Evolutionary conservation across 2,329 filamentous ascomycete species (phyloP).

Genomic region (Ophiostoma novo-ulmi): DNA sequence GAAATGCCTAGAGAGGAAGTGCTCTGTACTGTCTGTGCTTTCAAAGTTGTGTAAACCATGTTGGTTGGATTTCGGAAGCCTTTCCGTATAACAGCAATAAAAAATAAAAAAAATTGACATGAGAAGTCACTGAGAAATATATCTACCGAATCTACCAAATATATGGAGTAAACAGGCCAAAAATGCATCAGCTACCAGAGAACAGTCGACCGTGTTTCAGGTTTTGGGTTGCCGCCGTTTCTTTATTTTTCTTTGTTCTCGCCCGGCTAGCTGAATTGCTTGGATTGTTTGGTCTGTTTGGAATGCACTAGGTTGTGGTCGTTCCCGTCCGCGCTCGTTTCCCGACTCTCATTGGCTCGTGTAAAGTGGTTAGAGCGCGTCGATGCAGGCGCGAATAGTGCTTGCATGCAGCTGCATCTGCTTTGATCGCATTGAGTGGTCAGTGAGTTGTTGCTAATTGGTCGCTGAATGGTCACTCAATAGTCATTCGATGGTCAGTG

Average conservation of each 20-base stretch:
- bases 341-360: background rate
- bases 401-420: conserved; percentile 11
- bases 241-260: conserved; percentile 6
- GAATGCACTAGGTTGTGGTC: background rate
- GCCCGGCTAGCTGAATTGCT: background rate
- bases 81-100: background rate
- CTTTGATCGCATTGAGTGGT: conserved; percentile 8
- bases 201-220: background rate
- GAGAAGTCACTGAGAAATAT: background rate
- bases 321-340: background rate
- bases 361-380: background rate
- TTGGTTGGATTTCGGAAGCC: background rate
- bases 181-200: background rate
- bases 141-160: background rate
- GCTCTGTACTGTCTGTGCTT: background rate
- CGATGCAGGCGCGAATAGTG: background rate
- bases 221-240: background rate
- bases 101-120: background rate
- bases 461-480: background rate
- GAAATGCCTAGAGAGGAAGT: conserved; percentile 6
- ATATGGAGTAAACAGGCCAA: background rate
- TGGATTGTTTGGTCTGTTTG: background rate
- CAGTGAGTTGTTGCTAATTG: background rate
- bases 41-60: background rate
- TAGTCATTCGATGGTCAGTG: background rate